Base-by-base conservation (phyloP, 768 basidiomycete genomes). In the Pleurotus tuoliensis region DNA sequence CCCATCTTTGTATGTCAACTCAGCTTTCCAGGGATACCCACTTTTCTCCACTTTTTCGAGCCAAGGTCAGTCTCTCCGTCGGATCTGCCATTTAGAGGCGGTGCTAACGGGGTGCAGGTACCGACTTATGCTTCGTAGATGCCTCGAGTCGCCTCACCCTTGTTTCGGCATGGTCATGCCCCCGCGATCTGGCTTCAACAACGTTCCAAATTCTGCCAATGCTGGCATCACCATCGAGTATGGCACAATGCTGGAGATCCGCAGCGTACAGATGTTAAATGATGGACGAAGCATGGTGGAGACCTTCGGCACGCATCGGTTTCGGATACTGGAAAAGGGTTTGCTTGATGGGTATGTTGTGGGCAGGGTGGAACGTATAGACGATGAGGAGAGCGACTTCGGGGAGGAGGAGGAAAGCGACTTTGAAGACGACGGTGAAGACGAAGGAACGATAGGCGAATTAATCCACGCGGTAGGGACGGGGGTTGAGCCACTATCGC, bases 121-220 rank as follows among this genome's bases (percentile, higher is more conserved):
- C 69, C 88, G 96, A 5, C 80, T 98, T 50, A 98, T 98, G 96
- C 87, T 98, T 54, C 89, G 96, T 20, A 86, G 96, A n/a, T 94
- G 90, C 67, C 86, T 98, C 56, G 87, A 92, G 63, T 83, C 80
- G 13, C 76, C 82, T 4, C 74, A 74, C 43, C 91, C 91, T n/a
- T 77, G 79, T 20, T 97, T 98, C 70, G 96, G 96, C 38, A 98
- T 98, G 92, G 82, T 97, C 64, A 86, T 96, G 74, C 86, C 90
- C 12, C 76, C 81, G 3, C 71, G 76, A 18, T 46, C 58, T 59
- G 49, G 61, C n/a, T 52, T 41, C 15, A 30, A 43, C 25, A 40
- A 38, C 38, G 38, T 44, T 34, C 70, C 77, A 3, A 70, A 71
- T 64, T 48, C 78, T 58, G 69, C 82, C 50, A 64, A 61, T 8